A percentile compares a stretch with the other conserved stretches of the same genome.
Conservation (phyloP, 2,329 filamentous ascomycete species). For the Beauveria pseudobassiana region DNA sequence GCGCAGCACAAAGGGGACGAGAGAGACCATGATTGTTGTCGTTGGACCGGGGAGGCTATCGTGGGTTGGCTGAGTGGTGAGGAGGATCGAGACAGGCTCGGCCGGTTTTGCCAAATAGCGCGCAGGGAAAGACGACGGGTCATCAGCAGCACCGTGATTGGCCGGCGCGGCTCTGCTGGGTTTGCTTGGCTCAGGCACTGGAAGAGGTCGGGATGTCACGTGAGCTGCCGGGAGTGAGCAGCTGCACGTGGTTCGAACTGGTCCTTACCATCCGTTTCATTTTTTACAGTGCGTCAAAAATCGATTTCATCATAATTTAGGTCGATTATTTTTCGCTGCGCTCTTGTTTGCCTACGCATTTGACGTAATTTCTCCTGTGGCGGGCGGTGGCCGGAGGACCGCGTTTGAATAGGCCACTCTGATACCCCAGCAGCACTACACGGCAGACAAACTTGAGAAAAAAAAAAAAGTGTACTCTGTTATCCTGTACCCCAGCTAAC, state of each 20-base stretch:
- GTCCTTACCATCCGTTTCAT: no score
- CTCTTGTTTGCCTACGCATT: no score
- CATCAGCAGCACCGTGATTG: constrained; percentile 19
- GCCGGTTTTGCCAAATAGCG: constrained; percentile 16
- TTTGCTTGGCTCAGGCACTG: constrained; percentile 13
- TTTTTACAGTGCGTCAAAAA: no score
- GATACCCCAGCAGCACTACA: no score
- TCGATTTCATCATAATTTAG: no score
- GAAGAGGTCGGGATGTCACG: constrained; percentile 27
- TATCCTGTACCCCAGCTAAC: no score
- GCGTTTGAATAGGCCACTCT: no score
- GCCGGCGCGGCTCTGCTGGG: constrained; percentile 22
- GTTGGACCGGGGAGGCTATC: constrained; percentile 13
- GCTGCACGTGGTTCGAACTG: background rate
- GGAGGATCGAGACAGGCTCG: constrained; percentile 7
- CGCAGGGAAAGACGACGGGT: constrained; percentile 16
- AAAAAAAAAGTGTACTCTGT: no score
- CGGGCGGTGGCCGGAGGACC: no score
- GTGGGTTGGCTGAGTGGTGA: background rate
- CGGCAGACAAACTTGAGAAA: no score
- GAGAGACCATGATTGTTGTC: constrained; percentile 58
- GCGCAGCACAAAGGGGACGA: constrained; percentile 68
- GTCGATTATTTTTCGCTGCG: no score
- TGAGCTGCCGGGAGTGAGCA: constrained; percentile 6
- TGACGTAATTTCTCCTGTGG: no score